These are phyloP conservation scores for Pichia phayaonensis DNA, from an alignment of 805 yeast species.

Conservation along the genomic window DNA sequence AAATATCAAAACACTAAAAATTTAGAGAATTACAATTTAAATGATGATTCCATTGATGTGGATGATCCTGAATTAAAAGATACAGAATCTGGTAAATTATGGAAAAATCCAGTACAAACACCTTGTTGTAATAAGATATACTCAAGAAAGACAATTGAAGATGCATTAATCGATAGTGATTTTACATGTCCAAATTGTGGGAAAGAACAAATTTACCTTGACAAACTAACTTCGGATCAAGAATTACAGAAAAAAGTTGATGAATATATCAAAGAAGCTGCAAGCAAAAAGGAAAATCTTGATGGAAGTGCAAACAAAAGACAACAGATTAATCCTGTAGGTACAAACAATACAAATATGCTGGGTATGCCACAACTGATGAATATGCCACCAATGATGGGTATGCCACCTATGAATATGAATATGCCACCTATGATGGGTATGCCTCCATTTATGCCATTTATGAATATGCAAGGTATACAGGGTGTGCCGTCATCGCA, in stretches of 20 bases:
- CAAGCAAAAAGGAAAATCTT: neutral
- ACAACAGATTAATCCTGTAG: slow-evolving; percentile 11
- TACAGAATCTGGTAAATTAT: slow-evolving; percentile 58
- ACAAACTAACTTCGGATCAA: slow-evolving; percentile 55
- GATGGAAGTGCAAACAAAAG: slow-evolving; percentile 13
- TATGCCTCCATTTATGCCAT: slow-evolving; percentile 25
- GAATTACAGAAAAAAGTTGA: slow-evolving; percentile 51
- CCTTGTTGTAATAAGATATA: slow-evolving; percentile 58
- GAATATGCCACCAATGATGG: slow-evolving; percentile 9
- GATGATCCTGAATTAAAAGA: slow-evolving; percentile 60
- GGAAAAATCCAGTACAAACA: slow-evolving; percentile 68
- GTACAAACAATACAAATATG: neutral
- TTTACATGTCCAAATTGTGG: slow-evolving; percentile 88
- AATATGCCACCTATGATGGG: slow-evolving; percentile 28
- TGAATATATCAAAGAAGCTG: slow-evolving; percentile 33
- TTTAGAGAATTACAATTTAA: slow-evolving; percentile 8
- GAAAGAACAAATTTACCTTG: slow-evolving; percentile 65
- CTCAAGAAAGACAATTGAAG: slow-evolving; percentile 58
- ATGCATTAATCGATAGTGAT: slow-evolving; percentile 66
- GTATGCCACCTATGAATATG: slow-evolving; percentile 21
- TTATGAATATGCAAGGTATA: slow-evolving; percentile 14
- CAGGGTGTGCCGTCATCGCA: neutral
- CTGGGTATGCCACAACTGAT: slow-evolving; percentile 16
- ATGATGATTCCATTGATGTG: slow-evolving; percentile 26
- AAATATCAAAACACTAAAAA: slow-evolving; percentile 66